Base-by-base conservation (phyloP, 192 early-diverging fungal genomes). In the Entophlyctis helioformis region DNA sequence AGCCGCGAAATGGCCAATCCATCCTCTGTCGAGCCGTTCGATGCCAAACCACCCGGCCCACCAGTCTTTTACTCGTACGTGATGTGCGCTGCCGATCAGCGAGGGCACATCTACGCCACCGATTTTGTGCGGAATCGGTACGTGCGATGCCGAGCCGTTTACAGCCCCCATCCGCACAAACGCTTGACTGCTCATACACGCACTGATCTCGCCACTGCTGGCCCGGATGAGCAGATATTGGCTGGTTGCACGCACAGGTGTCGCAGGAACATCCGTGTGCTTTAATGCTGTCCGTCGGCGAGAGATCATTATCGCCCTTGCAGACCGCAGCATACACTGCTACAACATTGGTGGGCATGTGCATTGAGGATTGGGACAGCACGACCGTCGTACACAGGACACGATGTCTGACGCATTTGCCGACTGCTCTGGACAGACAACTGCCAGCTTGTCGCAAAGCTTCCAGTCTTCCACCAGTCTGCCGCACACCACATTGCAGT, bases 101-200 rank as follows among this genome's bases (percentile, higher is more conserved):
- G 66, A 22, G 71, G 71, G 8, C 51, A 59, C 21, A 48, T 74
- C 6, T 69, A 54, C 34, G 57, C 37, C 9, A 46, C 70, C 24
- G 66, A 74, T 51, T 55, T 69, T 36, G n/a, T 46, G 23, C 62
- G 64, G 29, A 74, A 74, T 45, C 59, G 44, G 71, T 68, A 45
- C 19, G 56, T 48, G 13, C 16, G 18, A 20, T 11, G 40, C 20
- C 19, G 10, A 31, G 18, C 10, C 7, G 12, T 39, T 6, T 46
- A 37, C 9, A 37, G 7, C 20, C 29, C 13, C 5, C 9, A 39
- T 38, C 9, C 29, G 8, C 13, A 37, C 19, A 23, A 38, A 35
- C 13, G 19, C 24, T 35, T 42, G n/a, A 13, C 15, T 21, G 13
- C 10, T 26, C 16, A n/a, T 12, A 36, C 25, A n/a, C 32, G 23